Base-by-base conservation (phyloP, 2,329 filamentous ascomycete species). In the Madurella mycetomatis region DNA sequence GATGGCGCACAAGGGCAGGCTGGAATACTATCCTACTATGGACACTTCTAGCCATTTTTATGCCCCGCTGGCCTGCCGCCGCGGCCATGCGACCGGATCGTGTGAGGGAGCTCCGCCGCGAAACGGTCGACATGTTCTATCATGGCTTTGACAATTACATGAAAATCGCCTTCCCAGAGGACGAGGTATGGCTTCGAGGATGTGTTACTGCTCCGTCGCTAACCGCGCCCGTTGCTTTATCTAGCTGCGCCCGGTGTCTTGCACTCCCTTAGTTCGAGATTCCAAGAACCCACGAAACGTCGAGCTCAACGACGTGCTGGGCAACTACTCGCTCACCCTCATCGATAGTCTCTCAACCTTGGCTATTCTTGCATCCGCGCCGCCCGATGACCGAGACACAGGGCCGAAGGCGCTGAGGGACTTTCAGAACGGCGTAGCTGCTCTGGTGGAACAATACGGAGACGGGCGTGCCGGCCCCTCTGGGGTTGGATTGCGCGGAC, bases 81-180 rank as follows among this genome's bases (percentile, higher is more conserved):
- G 61, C 60, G 49, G 76, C 79, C 37, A 85, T 86, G 82, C 76
- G 76, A 41, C 72, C 77, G n/a, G 74, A 74, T 55, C 76, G 74
- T 63, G 73, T 85, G 55, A 74, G 76, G 47, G 73, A 78, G 62
- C 69, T 86, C 64, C 78, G 83, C 50, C 76, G 75, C 60, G 79
- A 84, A 54, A 84, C 83, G 11, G 80, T 84, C 54, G 80, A 89
- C 63, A 90, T 97, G 80, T 97, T 97, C 76, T 96, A 95, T 71
- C 94, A 99, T 77, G 94, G 94, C 56, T 97, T 86, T 75, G 85
- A 92, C 73, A 95, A 92, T 71, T 99, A 99, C 76, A 94, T 96
- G 85, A 74, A 82, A 61, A 80, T 95, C 71, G 94, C 92, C 54
- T 99, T 96, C 67, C 94, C 94, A 12, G 94, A 97, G 71, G 94